A percentile compares a stretch with the other conserved stretches of the same genome.
phyloP scores from a whole-genome alignment of 257 asterid genomes.

The Forsythia viridissima region DNA sequence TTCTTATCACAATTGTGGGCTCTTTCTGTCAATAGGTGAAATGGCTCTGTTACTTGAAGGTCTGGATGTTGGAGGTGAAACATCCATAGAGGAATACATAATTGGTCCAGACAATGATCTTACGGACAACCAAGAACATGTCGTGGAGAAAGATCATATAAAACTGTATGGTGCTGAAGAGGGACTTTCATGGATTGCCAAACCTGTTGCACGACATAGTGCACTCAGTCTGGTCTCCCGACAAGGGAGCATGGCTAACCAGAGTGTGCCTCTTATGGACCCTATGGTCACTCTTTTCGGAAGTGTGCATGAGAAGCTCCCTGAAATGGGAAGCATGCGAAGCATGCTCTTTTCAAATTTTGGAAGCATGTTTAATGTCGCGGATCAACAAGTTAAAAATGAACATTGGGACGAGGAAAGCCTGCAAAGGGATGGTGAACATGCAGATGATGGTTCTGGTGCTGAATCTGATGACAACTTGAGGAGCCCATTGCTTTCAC shows the following conservation, averaged over 20 bases:
- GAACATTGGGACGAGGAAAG: slow-evolving; percentile 84
- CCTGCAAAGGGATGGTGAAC: slow-evolving; percentile 44
- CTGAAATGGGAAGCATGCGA: slow-evolving; percentile 75
- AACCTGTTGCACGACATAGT: slow-evolving; percentile 76
- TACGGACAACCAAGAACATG: slow-evolving; percentile 56
- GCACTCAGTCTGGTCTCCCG: slow-evolving; percentile 70
- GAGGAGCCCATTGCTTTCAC: slow-evolving; percentile 79
- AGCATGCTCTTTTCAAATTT: slow-evolving; percentile 79
- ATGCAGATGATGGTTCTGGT: slow-evolving; percentile 54
- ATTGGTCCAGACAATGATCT: slow-evolving; percentile 75
- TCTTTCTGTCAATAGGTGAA: slow-evolving; percentile 60
- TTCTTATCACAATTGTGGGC: not conserved
- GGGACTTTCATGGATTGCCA: slow-evolving; percentile 93
- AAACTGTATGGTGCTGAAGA: slow-evolving; percentile 91
- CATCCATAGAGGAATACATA: slow-evolving; percentile 85
- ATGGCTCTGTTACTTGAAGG: slow-evolving; percentile 95
- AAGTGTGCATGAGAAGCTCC: slow-evolving; percentile 81
- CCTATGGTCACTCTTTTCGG: slow-evolving; percentile 93
- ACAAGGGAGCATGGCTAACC: slow-evolving; percentile 71
- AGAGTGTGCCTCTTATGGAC: slow-evolving; percentile 57
- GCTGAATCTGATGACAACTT: slow-evolving; percentile 69
- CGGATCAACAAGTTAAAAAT: slow-evolving; percentile 47
- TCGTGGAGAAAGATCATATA: slow-evolving; percentile 54
- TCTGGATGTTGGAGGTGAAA: slow-evolving; percentile 72
- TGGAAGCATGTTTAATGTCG: slow-evolving; percentile 78